phyloP scores from a whole-genome alignment of 2,329 filamentous ascomycete genomes.

The Pestalotiopsis sp. region DNA sequence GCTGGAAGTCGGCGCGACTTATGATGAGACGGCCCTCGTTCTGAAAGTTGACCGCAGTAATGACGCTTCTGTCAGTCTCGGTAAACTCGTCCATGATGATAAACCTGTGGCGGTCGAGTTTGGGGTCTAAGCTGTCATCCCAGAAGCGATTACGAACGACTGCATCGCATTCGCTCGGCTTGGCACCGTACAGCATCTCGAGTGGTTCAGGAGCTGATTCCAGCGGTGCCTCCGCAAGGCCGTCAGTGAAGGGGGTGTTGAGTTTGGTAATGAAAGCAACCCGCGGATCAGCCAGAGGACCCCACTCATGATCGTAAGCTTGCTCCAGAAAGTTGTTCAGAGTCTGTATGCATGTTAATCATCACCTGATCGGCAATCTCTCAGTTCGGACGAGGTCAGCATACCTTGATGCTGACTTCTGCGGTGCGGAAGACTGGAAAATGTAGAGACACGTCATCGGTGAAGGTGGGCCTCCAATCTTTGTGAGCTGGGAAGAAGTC shows the following conservation, averaged over 20 bases:
- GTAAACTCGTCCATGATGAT: slow-evolving; percentile 7
- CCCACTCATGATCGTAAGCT: slow-evolving; percentile 1
- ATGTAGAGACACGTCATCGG: neutral
- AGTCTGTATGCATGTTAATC: neutral
- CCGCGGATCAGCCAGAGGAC: neutral
- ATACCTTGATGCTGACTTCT: slow-evolving; percentile 4
- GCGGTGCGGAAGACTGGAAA: neutral
- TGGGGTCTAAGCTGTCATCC: neutral
- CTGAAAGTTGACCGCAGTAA: neutral
- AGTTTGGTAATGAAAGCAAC: slow-evolving; percentile 8
- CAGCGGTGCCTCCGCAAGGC: neutral
- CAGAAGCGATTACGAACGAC: neutral
- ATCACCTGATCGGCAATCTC: neutral
- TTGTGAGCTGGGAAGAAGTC: neutral
- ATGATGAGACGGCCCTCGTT: neutral
- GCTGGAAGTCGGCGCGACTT: neutral
- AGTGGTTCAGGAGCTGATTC: neutral
- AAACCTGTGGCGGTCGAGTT: slow-evolving; percentile 3
- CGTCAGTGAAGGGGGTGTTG: neutral
- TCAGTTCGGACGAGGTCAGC: neutral
- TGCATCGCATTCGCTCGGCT: slow-evolving; percentile 4
- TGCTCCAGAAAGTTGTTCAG: slow-evolving; percentile 2
- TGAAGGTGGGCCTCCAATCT: neutral
- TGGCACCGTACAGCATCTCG: slow-evolving; percentile 1
- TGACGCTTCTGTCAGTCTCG: neutral